Evolutionary conservation across 208 protist species (phyloP).

Genomic region (Leishmania amazonensis): DNA sequence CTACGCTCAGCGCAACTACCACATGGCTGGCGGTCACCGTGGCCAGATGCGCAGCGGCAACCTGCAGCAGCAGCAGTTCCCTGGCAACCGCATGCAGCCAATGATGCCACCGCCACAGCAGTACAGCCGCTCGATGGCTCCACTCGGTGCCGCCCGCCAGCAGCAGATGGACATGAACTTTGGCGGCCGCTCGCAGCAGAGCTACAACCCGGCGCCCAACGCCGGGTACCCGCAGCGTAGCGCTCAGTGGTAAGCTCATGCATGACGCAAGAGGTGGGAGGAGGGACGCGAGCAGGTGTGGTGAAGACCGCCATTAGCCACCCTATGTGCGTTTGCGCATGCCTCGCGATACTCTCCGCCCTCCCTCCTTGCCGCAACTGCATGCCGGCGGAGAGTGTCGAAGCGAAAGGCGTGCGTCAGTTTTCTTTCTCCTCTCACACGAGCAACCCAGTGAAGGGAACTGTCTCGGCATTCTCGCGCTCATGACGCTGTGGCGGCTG

Average conservation of each 20-base stretch:
- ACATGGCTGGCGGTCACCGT: conserved; percentile 14
- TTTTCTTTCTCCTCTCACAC: background rate
- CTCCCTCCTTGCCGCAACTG: background rate
- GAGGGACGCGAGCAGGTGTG: background rate
- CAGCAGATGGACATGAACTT: conserved; percentile 28
- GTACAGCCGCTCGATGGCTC: conserved; percentile 25
- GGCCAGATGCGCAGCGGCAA: conserved; percentile 16
- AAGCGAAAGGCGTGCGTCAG: conserved; percentile 3
- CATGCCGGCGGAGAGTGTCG: background rate
- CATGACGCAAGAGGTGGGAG: background rate
- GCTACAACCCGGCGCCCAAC: conserved; percentile 26
- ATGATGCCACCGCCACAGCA: conserved; percentile 36
- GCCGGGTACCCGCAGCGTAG: conserved; percentile 32
- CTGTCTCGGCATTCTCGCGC: background rate
- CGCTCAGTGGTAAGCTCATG: conserved; percentile 22
- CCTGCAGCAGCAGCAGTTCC: conserved; percentile 24
- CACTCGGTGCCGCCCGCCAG: conserved; percentile 13
- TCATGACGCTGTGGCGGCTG: background rate
- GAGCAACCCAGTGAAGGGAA: background rate
- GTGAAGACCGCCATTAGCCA: background rate
- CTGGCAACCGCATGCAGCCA: conserved; percentile 29
- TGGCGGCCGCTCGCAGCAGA: conserved; percentile 39
- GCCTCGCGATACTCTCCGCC: background rate
- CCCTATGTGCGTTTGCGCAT: background rate
- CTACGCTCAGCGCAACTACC: conserved; percentile 15